Percentiles rank a stretch among this genome's conserved stretches.
These are phyloP conservation scores for Phytophthora idaei DNA, from an alignment of 352 stramenopile genomes.

Conservation along the genomic window DNA sequence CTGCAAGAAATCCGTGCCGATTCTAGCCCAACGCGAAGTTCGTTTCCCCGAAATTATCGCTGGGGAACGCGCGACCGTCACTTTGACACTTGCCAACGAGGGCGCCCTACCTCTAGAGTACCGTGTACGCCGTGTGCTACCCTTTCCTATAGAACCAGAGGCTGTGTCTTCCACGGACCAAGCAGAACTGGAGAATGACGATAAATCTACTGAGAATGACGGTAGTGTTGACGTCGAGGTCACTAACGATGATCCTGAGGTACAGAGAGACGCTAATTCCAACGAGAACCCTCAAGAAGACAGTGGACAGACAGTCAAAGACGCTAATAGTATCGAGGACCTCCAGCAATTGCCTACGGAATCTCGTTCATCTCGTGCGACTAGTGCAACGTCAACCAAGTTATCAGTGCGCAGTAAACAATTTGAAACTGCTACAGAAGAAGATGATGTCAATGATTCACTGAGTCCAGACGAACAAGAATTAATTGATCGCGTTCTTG, in stretches of 20 bases:
- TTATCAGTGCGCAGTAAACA: background rate
- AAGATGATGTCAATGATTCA: constrained; percentile 1
- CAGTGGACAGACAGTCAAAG: background rate
- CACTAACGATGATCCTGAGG: background rate
- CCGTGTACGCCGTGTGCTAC: constrained; percentile 21
- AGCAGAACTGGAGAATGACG: background rate
- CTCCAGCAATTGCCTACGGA: background rate
- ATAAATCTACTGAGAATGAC: background rate
- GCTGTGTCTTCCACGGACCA: background rate
- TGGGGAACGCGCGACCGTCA: constrained; percentile 68
- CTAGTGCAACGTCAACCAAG: constrained; percentile 14
- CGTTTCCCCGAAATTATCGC: constrained; percentile 78
- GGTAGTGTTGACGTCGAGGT: background rate
- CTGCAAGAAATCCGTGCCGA: constrained; percentile 79
- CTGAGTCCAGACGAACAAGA: constrained; percentile 41
- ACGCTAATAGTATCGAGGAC: background rate
- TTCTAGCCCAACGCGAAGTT: constrained; percentile 49
- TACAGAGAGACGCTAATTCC: background rate
- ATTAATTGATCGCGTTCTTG: constrained; percentile 36
- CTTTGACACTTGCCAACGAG: constrained; percentile 69
- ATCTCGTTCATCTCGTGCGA: constrained; percentile 3
- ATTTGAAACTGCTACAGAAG: background rate
- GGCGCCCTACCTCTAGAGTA: constrained; percentile 74
- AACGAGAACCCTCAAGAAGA: constrained; percentile 22
- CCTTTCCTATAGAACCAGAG: background rate